A percentile compares a stretch with the other conserved stretches of the same genome.
Evolutionary conservation across 2,329 filamentous ascomycete species (phyloP).

Genomic region (Aspergillus vadensis): DNA sequence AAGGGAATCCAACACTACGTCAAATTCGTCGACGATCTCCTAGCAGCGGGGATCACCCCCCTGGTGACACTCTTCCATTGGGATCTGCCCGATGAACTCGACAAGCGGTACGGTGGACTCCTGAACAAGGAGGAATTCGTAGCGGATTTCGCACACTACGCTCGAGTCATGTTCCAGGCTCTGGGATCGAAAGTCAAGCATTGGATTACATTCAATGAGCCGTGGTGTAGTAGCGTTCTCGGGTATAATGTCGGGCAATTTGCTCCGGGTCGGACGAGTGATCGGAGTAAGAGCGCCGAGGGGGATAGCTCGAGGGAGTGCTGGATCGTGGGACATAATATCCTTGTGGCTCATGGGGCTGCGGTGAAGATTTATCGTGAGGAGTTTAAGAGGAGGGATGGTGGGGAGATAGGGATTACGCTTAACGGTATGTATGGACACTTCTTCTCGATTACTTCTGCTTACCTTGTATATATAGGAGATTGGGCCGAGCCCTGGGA

Average conservation of each 20-base stretch:
- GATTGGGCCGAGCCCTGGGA: conserved; percentile 85
- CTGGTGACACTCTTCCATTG: conserved; percentile 86
- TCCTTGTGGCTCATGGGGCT: conserved; percentile 76
- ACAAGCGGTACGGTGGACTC: conserved; percentile 79
- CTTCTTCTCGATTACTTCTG: too few relatives aligned
- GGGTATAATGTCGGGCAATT: conserved; percentile 78
- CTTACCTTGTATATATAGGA: conserved; percentile 45
- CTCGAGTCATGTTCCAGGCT: conserved; percentile 72
- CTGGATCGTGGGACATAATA: conserved; percentile 79
- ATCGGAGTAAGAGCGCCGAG: conserved; percentile 68
- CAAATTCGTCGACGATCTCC: conserved; percentile 75
- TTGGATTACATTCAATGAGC: conserved; percentile 92
- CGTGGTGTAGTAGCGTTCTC: conserved; percentile 79
- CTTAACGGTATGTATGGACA: conserved; percentile 65
- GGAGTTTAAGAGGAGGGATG: conserved; percentile 72
- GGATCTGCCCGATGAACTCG: conserved; percentile 78
- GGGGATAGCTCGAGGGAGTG: conserved; percentile 77
- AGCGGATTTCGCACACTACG: conserved; percentile 77
- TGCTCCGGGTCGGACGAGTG: conserved; percentile 79
- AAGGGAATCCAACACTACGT: conserved; percentile 76
- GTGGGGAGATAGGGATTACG: conserved; percentile 82
- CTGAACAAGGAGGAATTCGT: conserved; percentile 81
- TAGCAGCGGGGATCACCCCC: conserved; percentile 74
- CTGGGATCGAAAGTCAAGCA: conserved; percentile 75
- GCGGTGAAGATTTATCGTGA: conserved; percentile 82